phyloP scores from a whole-genome alignment of 192 early-diverging fungal species.

The Coemansia sp. region DNA sequence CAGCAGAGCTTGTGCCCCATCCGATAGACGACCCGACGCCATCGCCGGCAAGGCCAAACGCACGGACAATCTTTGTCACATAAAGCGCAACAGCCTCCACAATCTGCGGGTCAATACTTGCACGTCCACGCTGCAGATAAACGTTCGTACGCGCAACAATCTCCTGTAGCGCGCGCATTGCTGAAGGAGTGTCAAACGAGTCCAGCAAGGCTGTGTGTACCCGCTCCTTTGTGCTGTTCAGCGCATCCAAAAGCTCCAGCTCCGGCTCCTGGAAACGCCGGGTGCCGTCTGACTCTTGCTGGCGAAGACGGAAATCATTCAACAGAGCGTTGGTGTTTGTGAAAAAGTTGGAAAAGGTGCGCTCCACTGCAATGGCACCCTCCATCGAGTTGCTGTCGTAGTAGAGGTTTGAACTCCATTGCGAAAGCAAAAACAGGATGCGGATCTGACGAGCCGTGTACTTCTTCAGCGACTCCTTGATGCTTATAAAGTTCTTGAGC shows the following conservation, averaged over 20 bases:
- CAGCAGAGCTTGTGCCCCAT: constrained; percentile 52
- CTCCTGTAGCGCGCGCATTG: constrained; percentile 77
- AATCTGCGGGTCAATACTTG: constrained; percentile 66
- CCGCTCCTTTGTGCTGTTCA: constrained; percentile 65
- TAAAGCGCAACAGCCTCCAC: constrained; percentile 79
- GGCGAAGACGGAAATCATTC: constrained; percentile 59
- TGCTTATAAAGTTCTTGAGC: constrained; percentile 97
- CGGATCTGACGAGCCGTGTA: constrained; percentile 85
- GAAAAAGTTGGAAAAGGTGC: constrained; percentile 88
- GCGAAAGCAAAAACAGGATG: constrained; percentile 82
- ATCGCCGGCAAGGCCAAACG: constrained; percentile 74
- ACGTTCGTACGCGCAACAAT: constrained; percentile 78
- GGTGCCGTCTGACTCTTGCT: constrained; percentile 61
- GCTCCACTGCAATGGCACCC: constrained; percentile 77
- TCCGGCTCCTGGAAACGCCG: constrained; percentile 75
- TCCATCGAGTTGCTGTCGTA: constrained; percentile 74
- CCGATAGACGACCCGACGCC: constrained; percentile 70
- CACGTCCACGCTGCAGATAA: constrained; percentile 68
- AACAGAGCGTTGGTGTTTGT: constrained; percentile 75
- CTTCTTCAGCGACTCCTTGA: constrained; percentile 82
- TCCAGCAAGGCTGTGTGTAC: constrained; percentile 90
- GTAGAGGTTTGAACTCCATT: constrained; percentile 86
- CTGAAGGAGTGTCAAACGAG: constrained; percentile 85
- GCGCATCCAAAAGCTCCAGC: constrained; percentile 63
- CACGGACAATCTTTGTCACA: constrained; percentile 76